phyloP scores from a whole-genome alignment of 352 stramenopile genomes.

The Thalassiosira livingstoniorum region DNA sequence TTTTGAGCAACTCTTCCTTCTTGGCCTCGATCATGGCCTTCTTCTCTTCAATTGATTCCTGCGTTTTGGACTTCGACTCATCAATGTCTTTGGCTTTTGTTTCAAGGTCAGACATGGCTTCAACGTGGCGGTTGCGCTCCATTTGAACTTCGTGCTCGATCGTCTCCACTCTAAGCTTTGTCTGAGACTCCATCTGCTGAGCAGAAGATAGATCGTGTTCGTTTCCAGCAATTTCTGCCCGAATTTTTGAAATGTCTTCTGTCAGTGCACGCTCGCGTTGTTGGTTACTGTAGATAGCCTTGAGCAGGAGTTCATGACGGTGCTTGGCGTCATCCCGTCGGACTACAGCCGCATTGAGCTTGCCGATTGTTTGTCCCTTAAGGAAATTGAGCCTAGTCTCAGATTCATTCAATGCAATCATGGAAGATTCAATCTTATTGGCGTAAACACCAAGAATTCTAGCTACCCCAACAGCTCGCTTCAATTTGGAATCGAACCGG shows the following conservation, averaged over 20 bases:
- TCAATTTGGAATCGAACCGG: conserved; percentile 68
- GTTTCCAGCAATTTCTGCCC: conserved; percentile 35
- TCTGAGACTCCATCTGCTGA: conserved; percentile 67
- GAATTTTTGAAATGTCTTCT: conserved; percentile 53
- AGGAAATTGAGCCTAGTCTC: conserved; percentile 50
- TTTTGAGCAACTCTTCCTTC: conserved; percentile 50
- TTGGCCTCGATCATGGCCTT: conserved; percentile 45
- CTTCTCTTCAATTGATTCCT: conserved; percentile 29
- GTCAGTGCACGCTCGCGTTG: conserved; percentile 40
- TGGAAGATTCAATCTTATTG: conserved; percentile 60
- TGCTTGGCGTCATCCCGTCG: conserved; percentile 42
- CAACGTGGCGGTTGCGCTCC: conserved; percentile 46
- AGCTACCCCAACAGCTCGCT: conserved; percentile 52
- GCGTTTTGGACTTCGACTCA: conserved; percentile 24
- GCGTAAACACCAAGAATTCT: conserved; percentile 35
- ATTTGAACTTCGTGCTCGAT: conserved; percentile 56
- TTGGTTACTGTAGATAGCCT: conserved; percentile 52
- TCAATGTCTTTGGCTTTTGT: conserved; percentile 27
- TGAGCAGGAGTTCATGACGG: conserved; percentile 51
- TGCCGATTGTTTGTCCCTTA: conserved; percentile 51
- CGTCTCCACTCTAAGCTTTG: conserved; percentile 58
- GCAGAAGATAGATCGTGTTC: conserved; percentile 50
- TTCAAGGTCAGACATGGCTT: conserved; percentile 34
- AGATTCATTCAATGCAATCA: conserved; percentile 58
- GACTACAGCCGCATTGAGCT: conserved; percentile 34